Percentiles rank a stretch among this genome's conserved stretches.
Conservation (phyloP, 1,284 basidiomycete genomes). For the Baeospora myosura region DNA sequence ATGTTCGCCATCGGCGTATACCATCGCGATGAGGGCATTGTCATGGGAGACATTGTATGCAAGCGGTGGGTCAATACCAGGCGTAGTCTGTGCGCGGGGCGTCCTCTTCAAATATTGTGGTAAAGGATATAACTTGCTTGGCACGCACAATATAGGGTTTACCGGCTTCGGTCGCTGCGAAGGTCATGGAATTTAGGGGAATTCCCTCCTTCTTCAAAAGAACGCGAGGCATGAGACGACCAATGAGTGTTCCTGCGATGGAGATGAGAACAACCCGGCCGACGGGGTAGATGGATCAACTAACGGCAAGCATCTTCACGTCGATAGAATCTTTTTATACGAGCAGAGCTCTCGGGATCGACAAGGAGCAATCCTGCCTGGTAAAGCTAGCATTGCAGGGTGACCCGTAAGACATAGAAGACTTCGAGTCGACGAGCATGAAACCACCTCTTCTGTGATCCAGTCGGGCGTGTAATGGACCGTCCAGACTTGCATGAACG, state of each 20-base stretch:
- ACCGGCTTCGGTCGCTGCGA: constrained; percentile 50
- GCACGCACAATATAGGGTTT: constrained; percentile 69
- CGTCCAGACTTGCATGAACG: constrained; percentile 49
- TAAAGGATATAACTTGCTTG: not conserved
- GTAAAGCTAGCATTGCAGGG: constrained; percentile 59
- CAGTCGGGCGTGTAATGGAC: constrained; percentile 40
- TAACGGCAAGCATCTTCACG: constrained; percentile 68
- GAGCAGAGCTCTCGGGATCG: constrained; percentile 44
- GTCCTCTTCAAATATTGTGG: not conserved
- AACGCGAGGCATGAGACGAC: constrained; percentile 58
- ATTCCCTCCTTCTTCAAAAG: constrained; percentile 53
- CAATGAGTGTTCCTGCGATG: constrained; percentile 59
- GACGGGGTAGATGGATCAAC: constrained; percentile 16
- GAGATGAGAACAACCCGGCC: constrained; percentile 9
- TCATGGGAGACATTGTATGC: constrained; percentile 80
- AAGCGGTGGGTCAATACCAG: constrained; percentile 40
- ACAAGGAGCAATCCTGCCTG: constrained; percentile 45
- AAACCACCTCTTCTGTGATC: constrained; percentile 55
- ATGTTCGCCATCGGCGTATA: constrained; percentile 43
- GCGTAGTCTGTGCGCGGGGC: constrained; percentile 30
- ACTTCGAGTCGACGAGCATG: not conserved
- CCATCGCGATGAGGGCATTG: constrained; percentile 62
- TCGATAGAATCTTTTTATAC: constrained; percentile 58
- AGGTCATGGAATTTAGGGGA: constrained; percentile 35
- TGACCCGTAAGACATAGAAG: not conserved